Evolutionary conservation across 495 filamentous ascomycete species (phyloP).

Genomic region (Sphaerosporella brunnea): DNA sequence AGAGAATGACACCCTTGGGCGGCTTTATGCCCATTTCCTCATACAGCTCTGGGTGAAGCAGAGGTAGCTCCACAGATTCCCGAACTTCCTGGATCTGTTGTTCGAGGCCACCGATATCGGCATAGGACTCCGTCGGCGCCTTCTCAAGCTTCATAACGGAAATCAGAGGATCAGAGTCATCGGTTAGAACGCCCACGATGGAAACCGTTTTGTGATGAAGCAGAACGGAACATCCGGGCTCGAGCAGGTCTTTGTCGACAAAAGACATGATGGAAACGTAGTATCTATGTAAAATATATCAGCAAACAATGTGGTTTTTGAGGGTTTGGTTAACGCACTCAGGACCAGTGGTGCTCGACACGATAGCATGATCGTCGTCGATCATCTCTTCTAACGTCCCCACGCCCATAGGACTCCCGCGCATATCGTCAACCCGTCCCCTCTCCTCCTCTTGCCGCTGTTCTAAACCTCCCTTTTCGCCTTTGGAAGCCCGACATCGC

Average conservation of each 20-base stretch:
- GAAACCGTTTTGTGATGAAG: slow-evolving; percentile 96
- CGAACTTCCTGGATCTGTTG: slow-evolving; percentile 92
- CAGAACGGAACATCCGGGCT: slow-evolving; percentile 88
- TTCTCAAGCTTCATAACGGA: slow-evolving; percentile 99
- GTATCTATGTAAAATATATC: slow-evolving; percentile 33
- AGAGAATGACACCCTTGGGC: slow-evolving; percentile 97
- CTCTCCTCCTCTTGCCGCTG: slow-evolving; percentile 90
- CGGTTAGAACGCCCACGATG: slow-evolving; percentile 91
- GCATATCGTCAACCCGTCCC: slow-evolving; percentile 93
- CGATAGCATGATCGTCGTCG: slow-evolving; percentile 98
- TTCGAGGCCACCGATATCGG: slow-evolving; percentile 94
- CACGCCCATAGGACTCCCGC: slow-evolving; percentile 95
- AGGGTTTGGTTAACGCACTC: slow-evolving; percentile 31
- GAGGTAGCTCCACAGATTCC: slow-evolving; percentile 87
- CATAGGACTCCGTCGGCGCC: slow-evolving; percentile 93
- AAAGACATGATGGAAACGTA: slow-evolving; percentile 99
- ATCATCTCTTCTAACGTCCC: slow-evolving; percentile 98
- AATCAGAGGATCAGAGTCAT: slow-evolving; percentile 88
- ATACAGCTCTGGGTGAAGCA: slow-evolving; percentile 93
- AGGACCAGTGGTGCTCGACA: slow-evolving; percentile 88
- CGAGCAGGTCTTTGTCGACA: slow-evolving; percentile 94
- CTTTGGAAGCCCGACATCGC: slow-evolving; percentile 76
- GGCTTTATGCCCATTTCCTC: slow-evolving; percentile 99
- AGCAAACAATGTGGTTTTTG: background rate
- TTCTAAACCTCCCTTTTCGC: slow-evolving; percentile 46